Base-by-base conservation (phyloP, 176 grass and related monocot genomes). In the Oryza punctata region DNA sequence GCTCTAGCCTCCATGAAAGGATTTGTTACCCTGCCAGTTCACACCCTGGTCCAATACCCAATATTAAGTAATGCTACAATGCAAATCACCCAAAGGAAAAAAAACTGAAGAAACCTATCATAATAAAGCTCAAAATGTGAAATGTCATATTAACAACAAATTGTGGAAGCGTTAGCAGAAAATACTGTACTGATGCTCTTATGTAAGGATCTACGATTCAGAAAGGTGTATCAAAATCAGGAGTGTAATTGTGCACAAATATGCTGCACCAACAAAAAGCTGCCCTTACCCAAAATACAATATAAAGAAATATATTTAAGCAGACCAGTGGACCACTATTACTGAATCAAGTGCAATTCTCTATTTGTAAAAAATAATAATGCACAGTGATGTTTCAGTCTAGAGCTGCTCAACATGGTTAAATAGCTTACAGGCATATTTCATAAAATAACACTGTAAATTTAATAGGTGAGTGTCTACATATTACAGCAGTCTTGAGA, bases 1-100 rank as follows among this genome's bases (percentile, higher is more conserved):
- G 3, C 49, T 72, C 88, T 95, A 95, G 12, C 88, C 88, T 84
- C 88, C 90, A 79, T 91, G 88, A 93, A 84, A 91, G 2, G 76
- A 80, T 76, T 90, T 91, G 72, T 64, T 83, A 27, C 61, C 84
- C 65, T 84, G 85, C 85, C 91, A 93, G 32, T 87, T 69, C 35
- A 87, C 85, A 67, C 86, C 88, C 88, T 96, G 82, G 75, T 90
- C 21, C 76, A 93, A 83, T 85, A 88, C 5, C 12, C 28, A 28
- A 52, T 49, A 76, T 85, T 78, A 85, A 85, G 71, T 73, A 81
- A 15, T n/a, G 19, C 37, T 57, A 69, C n/a, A 91, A 28, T 72
- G 13, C 27, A 77, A 68, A 77, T 41, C 11, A 60, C 24, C 10
- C 47, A 76, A 23, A 72, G 23, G 23, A 63, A 5, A 47, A 24